These are phyloP conservation scores for Barbarea vulgaris DNA, from an alignment of 345 rosid species.

Conservation along the genomic window DNA sequence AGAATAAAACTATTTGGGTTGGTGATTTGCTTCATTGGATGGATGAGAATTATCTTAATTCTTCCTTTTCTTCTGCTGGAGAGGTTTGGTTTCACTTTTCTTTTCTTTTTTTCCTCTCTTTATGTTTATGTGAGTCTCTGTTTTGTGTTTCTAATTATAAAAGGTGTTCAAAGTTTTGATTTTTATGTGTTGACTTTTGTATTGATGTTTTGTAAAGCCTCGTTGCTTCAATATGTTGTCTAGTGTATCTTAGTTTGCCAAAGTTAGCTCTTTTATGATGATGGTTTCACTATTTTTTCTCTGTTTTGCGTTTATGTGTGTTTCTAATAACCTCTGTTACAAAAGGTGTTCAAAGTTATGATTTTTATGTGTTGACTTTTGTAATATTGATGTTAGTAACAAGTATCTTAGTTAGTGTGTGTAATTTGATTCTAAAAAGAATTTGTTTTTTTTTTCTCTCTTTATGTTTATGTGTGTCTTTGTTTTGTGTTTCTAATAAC, in stretches of 20 bases:
- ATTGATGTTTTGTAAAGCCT: not conserved
- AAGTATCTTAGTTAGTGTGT: too few species aligned
- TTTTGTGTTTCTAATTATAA: not conserved
- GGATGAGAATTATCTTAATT: conserved; percentile 83
- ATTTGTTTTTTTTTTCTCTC: not conserved
- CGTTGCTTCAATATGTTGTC: not conserved
- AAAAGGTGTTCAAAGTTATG: not conserved
- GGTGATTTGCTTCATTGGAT: conserved; percentile 99
- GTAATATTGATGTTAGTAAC: not conserved
- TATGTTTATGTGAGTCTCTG: not conserved
- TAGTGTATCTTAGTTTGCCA: not conserved
- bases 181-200: conserved; percentile 16
- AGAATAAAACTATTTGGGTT: conserved; percentile 86
- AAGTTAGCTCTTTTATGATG: not conserved
- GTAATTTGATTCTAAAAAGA: too few species aligned
- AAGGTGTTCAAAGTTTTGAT: not conserved
- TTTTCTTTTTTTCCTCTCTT: not conserved
- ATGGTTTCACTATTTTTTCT: not conserved
- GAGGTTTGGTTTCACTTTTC: conserved; percentile 53
- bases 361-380: conserved; percentile 14
- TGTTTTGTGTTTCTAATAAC: not conserved
- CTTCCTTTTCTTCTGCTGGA: conserved; percentile 71
- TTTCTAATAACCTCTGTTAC: not conserved
- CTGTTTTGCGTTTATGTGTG: not conserved
- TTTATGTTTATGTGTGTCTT: not conserved